Evolutionary conservation across 768 basidiomycete species (phyloP), one percentile per base, ranked within the genome.

Genomic region (Lactarius sp.): DNA sequence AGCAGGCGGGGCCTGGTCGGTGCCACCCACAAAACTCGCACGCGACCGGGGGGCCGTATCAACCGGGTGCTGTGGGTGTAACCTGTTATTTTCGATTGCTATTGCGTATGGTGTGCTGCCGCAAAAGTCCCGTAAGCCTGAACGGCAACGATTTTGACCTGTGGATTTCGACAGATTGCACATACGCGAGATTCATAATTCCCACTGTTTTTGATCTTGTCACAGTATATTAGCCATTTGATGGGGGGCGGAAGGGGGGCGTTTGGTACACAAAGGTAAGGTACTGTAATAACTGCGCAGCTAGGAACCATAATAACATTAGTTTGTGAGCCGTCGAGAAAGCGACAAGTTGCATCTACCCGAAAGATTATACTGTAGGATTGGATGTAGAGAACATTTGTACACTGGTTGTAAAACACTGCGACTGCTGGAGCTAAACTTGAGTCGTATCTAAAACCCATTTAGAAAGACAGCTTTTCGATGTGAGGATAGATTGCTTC

Each of bases 361-460:
- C 6, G 9, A 16, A 36, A 31, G 22, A 33, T 55, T 22, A 39
- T 61, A 53, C 52, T 10, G 52, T 10, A 16, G 22, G 13, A 3
- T 10, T 46, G 34, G 44, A 37, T 8, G 44, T 53, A 20, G 44
- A 37, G 18, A 37, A 39, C 36, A 46, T 61, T 50, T 13, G 60
- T 61, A 61, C 60, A 61, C 49, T 61, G 33, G 12, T 10, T 13
- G 47, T 49, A 49, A 22, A 36, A 59, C 27, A 61, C 60, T 61
- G 36, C 44, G 9, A 53, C 52, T 16, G 46, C 42, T 46, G 42
- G 51, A 44, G 27, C 47, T 49, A 52, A 39, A 22, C 12, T 27
- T 37, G 34, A 46, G 42, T n/a, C 53, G n/a, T 8, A 36, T 20
- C 52, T 34, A 37, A 27, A 27, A 27, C 12, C 20, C 1, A 8